Evolutionary conservation across 176 grass and related monocot species (phyloP).

Genomic region (Calamus simplicifolius): DNA sequence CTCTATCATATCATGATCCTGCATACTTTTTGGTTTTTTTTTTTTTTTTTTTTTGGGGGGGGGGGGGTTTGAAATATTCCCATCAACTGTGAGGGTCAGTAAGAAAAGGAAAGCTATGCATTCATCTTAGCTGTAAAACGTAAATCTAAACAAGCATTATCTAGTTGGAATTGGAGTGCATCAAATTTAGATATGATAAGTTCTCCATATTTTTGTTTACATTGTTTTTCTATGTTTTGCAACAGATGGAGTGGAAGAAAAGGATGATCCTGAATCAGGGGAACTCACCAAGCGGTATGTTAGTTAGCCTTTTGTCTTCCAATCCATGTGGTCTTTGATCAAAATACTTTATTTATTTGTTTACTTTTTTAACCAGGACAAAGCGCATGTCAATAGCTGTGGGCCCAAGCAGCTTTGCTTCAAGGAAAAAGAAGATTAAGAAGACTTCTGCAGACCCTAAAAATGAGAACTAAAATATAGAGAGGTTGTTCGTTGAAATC

Average conservation of each 20-base stretch:
- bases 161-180: not conserved
- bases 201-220: slow-evolving; percentile 1
- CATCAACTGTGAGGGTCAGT: no score
- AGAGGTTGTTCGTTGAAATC: no score
- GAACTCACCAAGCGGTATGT: slow-evolving; percentile 64
- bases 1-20: no score
- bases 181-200: not conserved
- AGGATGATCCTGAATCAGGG: slow-evolving; percentile 46
- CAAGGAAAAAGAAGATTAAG: slow-evolving; percentile 87
- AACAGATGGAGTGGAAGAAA: slow-evolving; percentile 13
- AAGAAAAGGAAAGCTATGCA: no score
- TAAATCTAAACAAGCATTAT: no score
- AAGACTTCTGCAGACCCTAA: slow-evolving; percentile 14
- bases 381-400: slow-evolving; percentile 66
- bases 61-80: no score
- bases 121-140: no score
- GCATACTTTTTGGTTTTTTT: no score
- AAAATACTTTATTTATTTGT: not conserved
- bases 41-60: no score
- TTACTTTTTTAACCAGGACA: slow-evolving; percentile 38
- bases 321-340: no score
- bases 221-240: not conserved
- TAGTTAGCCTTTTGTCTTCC: not conserved
- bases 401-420: slow-evolving; percentile 90
- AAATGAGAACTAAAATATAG: slow-evolving; percentile 14